A percentile compares a stretch with the other conserved stretches of the same genome.
phyloP scores from a whole-genome alignment of 2,329 filamentous ascomycete genomes.

The Aureobasidium sp. region DNA sequence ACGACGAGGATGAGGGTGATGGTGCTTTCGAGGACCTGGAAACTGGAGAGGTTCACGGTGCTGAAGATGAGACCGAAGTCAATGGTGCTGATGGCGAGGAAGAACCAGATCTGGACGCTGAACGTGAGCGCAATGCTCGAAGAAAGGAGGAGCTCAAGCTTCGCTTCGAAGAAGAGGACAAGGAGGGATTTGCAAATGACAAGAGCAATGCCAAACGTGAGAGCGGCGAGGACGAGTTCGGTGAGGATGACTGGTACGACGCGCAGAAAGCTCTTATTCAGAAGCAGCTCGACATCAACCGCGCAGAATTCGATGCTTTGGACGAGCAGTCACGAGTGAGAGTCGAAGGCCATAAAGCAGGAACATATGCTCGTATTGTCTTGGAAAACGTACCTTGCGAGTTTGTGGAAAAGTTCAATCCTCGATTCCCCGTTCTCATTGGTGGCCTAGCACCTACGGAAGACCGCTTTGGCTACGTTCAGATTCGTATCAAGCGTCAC shows the following conservation, averaged over 20 bases:
- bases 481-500: slow-evolving; percentile 93
- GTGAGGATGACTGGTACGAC: slow-evolving; percentile 98
- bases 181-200: slow-evolving; percentile 90
- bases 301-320: slow-evolving; percentile 79
- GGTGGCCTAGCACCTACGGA: slow-evolving; percentile 91
- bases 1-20: slow-evolving; percentile 62
- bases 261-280: slow-evolving; percentile 89
- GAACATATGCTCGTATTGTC: slow-evolving; percentile 87
- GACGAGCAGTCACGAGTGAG: slow-evolving; percentile 76
- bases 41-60: slow-evolving; percentile 55
- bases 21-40: slow-evolving; percentile 83
- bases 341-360: slow-evolving; percentile 85
- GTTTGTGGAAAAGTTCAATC: slow-evolving; percentile 76
- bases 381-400: slow-evolving; percentile 85
- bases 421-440: slow-evolving; percentile 75
- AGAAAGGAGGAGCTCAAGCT: slow-evolving; percentile 91
- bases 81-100: slow-evolving; percentile 37
- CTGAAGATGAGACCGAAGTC: slow-evolving; percentile 33
- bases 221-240: slow-evolving; percentile 70
- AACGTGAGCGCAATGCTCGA: slow-evolving; percentile 83
- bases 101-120: slow-evolving; percentile 63
- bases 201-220: slow-evolving; percentile 70
- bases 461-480: slow-evolving; percentile 90
- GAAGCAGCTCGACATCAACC: slow-evolving; percentile 96
- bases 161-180: slow-evolving; percentile 93